Evolutionary conservation across 176 grass and related monocot species (phyloP).

Genomic region (Oryza coarctata): DNA sequence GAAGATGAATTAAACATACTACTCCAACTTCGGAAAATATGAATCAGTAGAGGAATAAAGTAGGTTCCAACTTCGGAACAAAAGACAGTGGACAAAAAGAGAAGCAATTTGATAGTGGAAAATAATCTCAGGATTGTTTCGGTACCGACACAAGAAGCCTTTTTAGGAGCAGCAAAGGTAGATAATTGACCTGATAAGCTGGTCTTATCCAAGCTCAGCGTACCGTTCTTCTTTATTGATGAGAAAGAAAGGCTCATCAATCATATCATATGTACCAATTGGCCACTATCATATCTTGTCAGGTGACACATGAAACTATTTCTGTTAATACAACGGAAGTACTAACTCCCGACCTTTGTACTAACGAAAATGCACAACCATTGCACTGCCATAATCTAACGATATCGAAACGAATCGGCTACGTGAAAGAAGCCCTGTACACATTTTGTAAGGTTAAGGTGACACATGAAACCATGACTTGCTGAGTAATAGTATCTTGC

Average conservation of each 20-base stretch:
- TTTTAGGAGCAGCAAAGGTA: background rate
- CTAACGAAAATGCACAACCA: background rate
- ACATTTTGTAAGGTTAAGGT: too few species aligned
- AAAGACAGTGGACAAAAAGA: slow-evolving; percentile 22
- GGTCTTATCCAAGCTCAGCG: background rate
- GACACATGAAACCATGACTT: background rate
- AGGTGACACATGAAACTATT: background rate
- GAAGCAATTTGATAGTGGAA: slow-evolving; percentile 6
- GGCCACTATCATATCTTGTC: background rate
- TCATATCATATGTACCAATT: background rate
- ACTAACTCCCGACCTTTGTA: too few species aligned
- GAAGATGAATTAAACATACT: background rate
- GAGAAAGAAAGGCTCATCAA: background rate
- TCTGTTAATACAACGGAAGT: background rate
- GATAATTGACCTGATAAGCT: background rate
- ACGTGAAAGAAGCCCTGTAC: background rate
- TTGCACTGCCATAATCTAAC: background rate
- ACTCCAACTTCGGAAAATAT: background rate
- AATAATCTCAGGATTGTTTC: background rate
- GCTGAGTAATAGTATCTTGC: slow-evolving; percentile 18
- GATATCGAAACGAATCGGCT: background rate
- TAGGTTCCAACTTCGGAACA: background rate
- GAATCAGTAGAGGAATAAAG: background rate
- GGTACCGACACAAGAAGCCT: slow-evolving; percentile 26
- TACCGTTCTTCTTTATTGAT: background rate